phyloP scores from a whole-genome alignment of 768 basidiomycete species.

The Hydnum rufescens region DNA sequence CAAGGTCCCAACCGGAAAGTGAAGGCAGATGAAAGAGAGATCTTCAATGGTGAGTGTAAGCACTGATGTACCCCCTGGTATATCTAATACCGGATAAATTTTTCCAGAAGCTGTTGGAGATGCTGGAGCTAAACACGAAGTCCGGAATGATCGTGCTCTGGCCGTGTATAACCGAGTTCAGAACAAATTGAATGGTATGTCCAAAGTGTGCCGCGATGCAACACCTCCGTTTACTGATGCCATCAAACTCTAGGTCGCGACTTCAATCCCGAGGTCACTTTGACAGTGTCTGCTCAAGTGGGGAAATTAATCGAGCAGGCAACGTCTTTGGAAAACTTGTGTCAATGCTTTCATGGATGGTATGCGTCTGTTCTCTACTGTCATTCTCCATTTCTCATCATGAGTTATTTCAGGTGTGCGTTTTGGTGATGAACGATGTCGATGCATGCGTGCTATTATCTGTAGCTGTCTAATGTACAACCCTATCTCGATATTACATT shows the following conservation, averaged over 20 bases:
- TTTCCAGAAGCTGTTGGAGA: conserved; percentile 27
- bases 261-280: conserved; percentile 64
- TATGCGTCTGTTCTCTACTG: conserved; percentile 16
- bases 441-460: too few species aligned
- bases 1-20: conserved; percentile 65
- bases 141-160: conserved; percentile 77
- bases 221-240: neutral
- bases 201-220: neutral
- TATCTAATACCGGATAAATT: too few species aligned
- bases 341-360: conserved; percentile 95
- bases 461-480: too few species aligned
- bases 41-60: conserved; percentile 53
- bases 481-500: too few species aligned
- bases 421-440: conserved; percentile 25
- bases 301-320: conserved; percentile 87
- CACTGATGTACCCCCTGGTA: too few species aligned
- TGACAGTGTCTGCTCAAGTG: conserved; percentile 70
- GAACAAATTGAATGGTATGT: conserved; percentile 75
- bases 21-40: conserved; percentile 85
- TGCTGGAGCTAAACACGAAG: conserved; percentile 50
- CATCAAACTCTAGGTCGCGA: conserved; percentile 44
- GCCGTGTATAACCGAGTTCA: conserved; percentile 89
- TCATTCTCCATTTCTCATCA: neutral
- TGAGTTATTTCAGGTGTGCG: conserved; percentile 21
- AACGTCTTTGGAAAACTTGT: conserved; percentile 83